Base-by-base conservation (phyloP, 2,329 filamentous ascomycete genomes). In the Dothideomycetes sp. region DNA sequence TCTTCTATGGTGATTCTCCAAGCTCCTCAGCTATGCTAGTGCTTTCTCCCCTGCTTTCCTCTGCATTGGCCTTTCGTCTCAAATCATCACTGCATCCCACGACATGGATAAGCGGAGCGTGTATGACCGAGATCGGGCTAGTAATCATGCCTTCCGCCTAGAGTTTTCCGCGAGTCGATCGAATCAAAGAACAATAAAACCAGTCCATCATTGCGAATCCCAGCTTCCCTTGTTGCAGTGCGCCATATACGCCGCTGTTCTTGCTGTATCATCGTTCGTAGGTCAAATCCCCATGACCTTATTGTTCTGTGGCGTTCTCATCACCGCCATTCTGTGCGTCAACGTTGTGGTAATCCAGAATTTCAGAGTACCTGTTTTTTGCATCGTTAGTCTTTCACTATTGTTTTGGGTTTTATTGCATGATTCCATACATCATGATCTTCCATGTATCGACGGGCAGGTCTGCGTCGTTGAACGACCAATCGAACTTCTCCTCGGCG, bases 361-460 rank as follows among this genome's bases (percentile, higher is more conserved):
- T 96, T 64, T 96, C 89, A 38, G 88, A 94, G 71, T 96, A 96
- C 87, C 88, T 94, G 46, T n/a, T n/a, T n/a, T 39, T 13, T 22
- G 25, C 10, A 12, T n/a, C n/a, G 5, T 7, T 10, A 23, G 18
- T 33, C 3, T 27, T 11, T 10, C 22, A n/a, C 17, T 22, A 19
- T 8, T 13, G 18, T n/a, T 23, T n/a, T n/a, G 24, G 16, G 11
- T 9, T 31, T 16, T n/a, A n/a, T n/a, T n/a, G 19, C 3, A 39
- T 34, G 7, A 27, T 11, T 13, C 43, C 82, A 59, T 73, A 94
- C 91, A 98, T 98, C 91, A 96, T 98, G 61, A 98, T 95, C 71
- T 98, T 98, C 91, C 91, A 98, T n/a, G 88, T 94, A 60, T 98
- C 91, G 36, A 96, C 88, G 1, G 91, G 89, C 43, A 98, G 70